Conservation (phyloP, 2,329 filamentous ascomycete species). For the Thyridium curvatum region DNA sequence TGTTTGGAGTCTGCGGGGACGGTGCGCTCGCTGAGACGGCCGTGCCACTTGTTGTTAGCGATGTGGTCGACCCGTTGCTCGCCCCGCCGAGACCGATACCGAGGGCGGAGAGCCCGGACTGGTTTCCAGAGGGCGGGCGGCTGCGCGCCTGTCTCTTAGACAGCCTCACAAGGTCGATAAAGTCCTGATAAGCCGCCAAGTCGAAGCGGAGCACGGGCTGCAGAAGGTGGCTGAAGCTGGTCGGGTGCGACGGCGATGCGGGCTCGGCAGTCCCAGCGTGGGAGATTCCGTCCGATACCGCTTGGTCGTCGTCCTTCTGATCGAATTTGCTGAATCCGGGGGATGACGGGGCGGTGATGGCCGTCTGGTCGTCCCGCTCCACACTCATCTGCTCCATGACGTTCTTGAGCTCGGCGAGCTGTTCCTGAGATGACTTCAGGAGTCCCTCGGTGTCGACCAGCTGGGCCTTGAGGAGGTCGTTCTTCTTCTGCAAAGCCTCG, state of each 20-base stretch:
- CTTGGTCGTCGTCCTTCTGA: constrained; percentile 36
- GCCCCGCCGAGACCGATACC: constrained; percentile 39
- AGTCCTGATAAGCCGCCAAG: constrained; percentile 76
- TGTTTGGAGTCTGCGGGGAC: constrained; percentile 53
- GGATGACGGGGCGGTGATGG: constrained; percentile 74
- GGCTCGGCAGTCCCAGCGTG: constrained; percentile 29
- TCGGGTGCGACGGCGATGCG: constrained; percentile 50
- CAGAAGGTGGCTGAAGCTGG: constrained; percentile 75
- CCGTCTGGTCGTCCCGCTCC: constrained; percentile 65
- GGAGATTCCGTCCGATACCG: constrained; percentile 19
- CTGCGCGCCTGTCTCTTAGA: constrained; percentile 54
- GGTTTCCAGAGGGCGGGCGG: constrained; percentile 67
- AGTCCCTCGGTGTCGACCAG: constrained; percentile 81
- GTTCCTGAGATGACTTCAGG: constrained; percentile 85
- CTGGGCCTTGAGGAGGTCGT: constrained; percentile 80
- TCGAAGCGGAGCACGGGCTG: constrained; percentile 81
- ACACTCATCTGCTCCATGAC: constrained; percentile 84
- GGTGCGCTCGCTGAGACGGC: constrained; percentile 41
- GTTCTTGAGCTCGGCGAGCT: constrained; percentile 81
- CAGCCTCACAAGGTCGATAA: constrained; percentile 66
- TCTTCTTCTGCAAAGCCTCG: constrained; percentile 73
- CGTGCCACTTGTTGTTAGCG: constrained; percentile 41
- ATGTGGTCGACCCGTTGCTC: constrained; percentile 51
- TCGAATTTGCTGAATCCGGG: constrained; percentile 71
- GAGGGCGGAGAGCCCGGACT: constrained; percentile 34